Percentiles rank a stretch among this genome's conserved stretches.
Evolutionary conservation across 2,329 filamentous ascomycete species (phyloP).

Genomic region (Thermothelomyces thermophilus): DNA sequence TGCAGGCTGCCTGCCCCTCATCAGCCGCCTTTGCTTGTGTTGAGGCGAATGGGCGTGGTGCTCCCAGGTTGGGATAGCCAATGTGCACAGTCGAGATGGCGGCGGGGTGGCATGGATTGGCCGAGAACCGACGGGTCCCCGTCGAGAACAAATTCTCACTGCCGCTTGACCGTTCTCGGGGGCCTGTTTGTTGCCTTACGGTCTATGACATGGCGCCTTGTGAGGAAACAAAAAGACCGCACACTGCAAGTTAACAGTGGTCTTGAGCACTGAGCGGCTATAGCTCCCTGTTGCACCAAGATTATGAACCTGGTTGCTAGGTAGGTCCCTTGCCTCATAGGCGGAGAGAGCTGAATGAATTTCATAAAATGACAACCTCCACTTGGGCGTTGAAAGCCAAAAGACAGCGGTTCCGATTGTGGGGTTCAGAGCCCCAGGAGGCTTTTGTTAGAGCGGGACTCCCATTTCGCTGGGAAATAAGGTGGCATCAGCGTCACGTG

Average conservation of each 20-base stretch:
- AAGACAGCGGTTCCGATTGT: slow-evolving; percentile 6
- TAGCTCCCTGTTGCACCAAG: no score
- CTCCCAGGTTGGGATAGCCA: neutral
- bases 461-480: slow-evolving; percentile 17
- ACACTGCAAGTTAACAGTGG: no score
- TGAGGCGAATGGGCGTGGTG: slow-evolving; percentile 1
- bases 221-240: no score
- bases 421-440: slow-evolving; percentile 8
- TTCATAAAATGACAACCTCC: slow-evolving; percentile 11
- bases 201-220: no score
- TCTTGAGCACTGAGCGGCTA: no score
- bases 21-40: slow-evolving; percentile 1
- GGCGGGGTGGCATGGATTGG: slow-evolving; percentile 8
- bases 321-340: no score
- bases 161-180: neutral
- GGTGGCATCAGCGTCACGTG: slow-evolving; percentile 15
- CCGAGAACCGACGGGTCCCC: neutral
- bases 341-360: neutral
- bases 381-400: slow-evolving; percentile 1
- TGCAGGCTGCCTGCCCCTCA: slow-evolving; percentile 5
- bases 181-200: neutral
- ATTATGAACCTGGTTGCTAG: no score
- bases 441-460: slow-evolving; percentile 20
- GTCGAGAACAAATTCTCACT: neutral
- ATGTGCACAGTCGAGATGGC: neutral